A percentile compares a stretch with the other conserved stretches of the same genome.
These are phyloP conservation scores for Brassica napus DNA, from an alignment of 345 rosid genomes.

Conservation along the genomic window Da-Ae NC_063438.1:24703501-24704000, in stretches of 20 bases:
- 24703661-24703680: slow-evolving; percentile 3
- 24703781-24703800: neutral
- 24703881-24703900: slow-evolving; percentile 84
- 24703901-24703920: slow-evolving; percentile 91
- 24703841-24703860: neutral
- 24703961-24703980: slow-evolving; percentile 96
- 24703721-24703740: slow-evolving; percentile 70
- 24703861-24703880: slow-evolving; percentile 49
- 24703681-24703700: neutral
- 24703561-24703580: slow-evolving; percentile 71
- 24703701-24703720: neutral
- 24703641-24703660: neutral
- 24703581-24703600: slow-evolving; percentile 80
- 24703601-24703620: slow-evolving; percentile 45
- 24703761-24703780: slow-evolving; percentile 66
- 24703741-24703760: slow-evolving; percentile 79
- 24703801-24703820: neutral
- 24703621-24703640: slow-evolving; percentile 34
- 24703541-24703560: slow-evolving; percentile 99
- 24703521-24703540: slow-evolving; percentile 63
- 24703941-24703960: slow-evolving; percentile 80
- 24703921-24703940: slow-evolving; percentile 80
- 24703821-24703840: neutral
- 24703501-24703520: slow-evolving; percentile 67
- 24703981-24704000: slow-evolving; percentile 21